phyloP scores from a whole-genome alignment of 345 rosid genomes.

The Hevea brasiliensis region DNA sequence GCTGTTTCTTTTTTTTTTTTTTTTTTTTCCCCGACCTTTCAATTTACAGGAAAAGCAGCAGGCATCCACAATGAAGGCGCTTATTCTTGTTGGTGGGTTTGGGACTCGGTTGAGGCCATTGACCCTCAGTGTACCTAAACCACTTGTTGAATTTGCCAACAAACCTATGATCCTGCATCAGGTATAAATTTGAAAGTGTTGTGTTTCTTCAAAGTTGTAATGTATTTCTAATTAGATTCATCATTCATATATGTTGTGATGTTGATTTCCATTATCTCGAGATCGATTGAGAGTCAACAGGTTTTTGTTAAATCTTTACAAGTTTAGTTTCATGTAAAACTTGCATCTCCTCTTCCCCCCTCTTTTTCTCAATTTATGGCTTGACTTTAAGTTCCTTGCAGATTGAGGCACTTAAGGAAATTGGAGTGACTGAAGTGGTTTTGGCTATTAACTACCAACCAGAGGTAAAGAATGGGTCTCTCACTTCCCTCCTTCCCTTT shows the following conservation, averaged over 20 bases:
- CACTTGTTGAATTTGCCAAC: conserved; percentile 96
- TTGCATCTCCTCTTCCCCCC: not conserved
- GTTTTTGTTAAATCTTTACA: not conserved
- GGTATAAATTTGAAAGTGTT: conserved; percentile 40
- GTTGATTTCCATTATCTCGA: not conserved
- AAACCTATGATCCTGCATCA: conserved; percentile 99
- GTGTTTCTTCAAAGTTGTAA: not conserved
- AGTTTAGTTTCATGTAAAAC: not conserved
- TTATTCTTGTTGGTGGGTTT: conserved; percentile 97
- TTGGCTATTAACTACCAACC: conserved; percentile 97
- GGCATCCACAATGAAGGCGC: conserved; percentile 76
- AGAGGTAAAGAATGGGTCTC: conserved; percentile 47
- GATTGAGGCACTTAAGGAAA: conserved; percentile 95
- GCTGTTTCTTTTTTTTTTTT: conserved; percentile 14
- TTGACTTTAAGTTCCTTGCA: conserved; percentile 30
- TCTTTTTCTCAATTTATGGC: not conserved
- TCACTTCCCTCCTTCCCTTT: not conserved
- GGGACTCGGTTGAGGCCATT: conserved; percentile 96
- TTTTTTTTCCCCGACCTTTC: conserved; percentile 11
- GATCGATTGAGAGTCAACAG: not conserved
- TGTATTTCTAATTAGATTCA: not conserved
- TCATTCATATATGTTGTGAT: not conserved
- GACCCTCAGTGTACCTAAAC: conserved; percentile 96
- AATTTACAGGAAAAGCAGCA: conserved; percentile 38
- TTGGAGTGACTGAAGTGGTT: conserved; percentile 95